Conservation (phyloP, 768 basidiomycete species). For the Multifurca ochricompacta region DNA sequence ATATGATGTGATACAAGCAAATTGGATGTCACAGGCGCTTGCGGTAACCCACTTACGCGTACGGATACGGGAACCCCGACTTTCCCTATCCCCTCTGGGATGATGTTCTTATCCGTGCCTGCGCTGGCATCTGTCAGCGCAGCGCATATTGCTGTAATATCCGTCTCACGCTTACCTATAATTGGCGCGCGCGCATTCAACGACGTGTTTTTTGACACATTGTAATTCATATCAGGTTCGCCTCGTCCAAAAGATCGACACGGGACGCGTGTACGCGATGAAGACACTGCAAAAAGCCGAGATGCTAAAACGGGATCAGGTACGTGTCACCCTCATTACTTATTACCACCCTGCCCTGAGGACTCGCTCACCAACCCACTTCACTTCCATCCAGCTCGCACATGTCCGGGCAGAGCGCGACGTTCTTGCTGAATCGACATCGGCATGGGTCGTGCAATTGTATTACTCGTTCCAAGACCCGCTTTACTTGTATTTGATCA, state of each 20-base stretch:
- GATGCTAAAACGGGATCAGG: conserved; percentile 99
- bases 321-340: conserved; percentile 28
- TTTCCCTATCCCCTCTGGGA: too few relatives aligned
- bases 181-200: neutral
- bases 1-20: too few relatives aligned
- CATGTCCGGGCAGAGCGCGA: conserved; percentile 98
- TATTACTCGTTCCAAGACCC: conserved; percentile 97
- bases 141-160: too few relatives aligned
- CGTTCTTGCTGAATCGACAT: conserved; percentile 91
- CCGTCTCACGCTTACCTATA: neutral
- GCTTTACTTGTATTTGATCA: conserved; percentile 88
- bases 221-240: conserved; percentile 49
- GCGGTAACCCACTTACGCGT: too few relatives aligned
- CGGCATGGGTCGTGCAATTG: conserved; percentile 93
- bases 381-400: conserved; percentile 54
- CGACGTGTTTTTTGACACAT: neutral
- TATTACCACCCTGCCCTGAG: neutral
- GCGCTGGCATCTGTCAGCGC: too few relatives aligned
- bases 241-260: conserved; percentile 92
- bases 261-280: conserved; percentile 98
- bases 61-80: too few relatives aligned
- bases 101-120: too few relatives aligned
- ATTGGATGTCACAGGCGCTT: too few relatives aligned
- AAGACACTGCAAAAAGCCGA: conserved; percentile 95
- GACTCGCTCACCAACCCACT: neutral